Percentiles rank a stretch among this genome's conserved stretches.
Conservation (phyloP, 192 early-diverging fungal genomes). For the Coemansia sp. region DNA sequence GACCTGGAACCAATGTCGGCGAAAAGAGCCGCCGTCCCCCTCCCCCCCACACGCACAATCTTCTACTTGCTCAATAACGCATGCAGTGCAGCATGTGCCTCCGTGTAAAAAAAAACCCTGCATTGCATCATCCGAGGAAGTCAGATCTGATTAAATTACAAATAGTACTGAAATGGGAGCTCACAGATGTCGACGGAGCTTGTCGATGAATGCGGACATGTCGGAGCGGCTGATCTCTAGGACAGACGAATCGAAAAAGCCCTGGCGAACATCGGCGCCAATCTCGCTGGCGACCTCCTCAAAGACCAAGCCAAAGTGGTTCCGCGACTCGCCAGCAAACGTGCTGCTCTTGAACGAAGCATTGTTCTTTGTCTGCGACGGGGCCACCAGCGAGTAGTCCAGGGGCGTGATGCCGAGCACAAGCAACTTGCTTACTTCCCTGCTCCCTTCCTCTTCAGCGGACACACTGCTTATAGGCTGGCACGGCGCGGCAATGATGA, state of each 20-base stretch:
- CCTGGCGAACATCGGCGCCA: slow-evolving; percentile 65
- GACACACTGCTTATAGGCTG: not conserved
- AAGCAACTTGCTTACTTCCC: slow-evolving; percentile 50
- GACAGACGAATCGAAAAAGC: slow-evolving; percentile 84
- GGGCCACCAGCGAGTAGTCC: slow-evolving; percentile 59
- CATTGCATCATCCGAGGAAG: not conserved
- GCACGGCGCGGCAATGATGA: slow-evolving; percentile 77
- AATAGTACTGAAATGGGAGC: not conserved
- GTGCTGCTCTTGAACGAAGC: slow-evolving; percentile 49
- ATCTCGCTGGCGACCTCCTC: slow-evolving; percentile 71
- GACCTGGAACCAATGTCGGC: too few relatives aligned
- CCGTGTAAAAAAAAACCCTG: too few relatives aligned
- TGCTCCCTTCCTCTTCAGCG: slow-evolving; percentile 24
- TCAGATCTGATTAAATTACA: slow-evolving; percentile 1
- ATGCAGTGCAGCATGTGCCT: too few relatives aligned
- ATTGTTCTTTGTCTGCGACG: slow-evolving; percentile 5
- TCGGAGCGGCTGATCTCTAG: slow-evolving; percentile 78
- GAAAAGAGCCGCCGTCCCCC: too few relatives aligned
- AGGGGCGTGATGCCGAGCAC: slow-evolving; percentile 66
- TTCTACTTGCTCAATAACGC: too few relatives aligned
- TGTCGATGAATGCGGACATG: slow-evolving; percentile 67
- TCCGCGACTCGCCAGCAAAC: slow-evolving; percentile 57
- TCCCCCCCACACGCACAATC: too few relatives aligned
- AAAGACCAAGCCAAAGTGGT: slow-evolving; percentile 81
- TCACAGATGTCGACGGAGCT: slow-evolving; percentile 56